A percentile compares a stretch with the other conserved stretches of the same genome.
phyloP scores from a whole-genome alignment of 2,329 filamentous ascomycete species.

The Triangularia setosa region DNA sequence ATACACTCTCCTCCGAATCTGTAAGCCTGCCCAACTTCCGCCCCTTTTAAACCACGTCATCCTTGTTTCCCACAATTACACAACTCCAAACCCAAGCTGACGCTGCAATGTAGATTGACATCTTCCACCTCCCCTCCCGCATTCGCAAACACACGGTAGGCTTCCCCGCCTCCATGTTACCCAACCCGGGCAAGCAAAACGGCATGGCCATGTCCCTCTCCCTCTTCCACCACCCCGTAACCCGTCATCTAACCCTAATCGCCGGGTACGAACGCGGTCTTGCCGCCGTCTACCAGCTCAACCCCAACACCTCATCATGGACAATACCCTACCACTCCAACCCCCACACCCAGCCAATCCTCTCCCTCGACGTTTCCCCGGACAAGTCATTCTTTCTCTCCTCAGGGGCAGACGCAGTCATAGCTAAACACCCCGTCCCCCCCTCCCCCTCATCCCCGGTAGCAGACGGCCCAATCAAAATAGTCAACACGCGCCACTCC shows the following conservation, averaged over 20 bases:
- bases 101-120: conserved; percentile 57
- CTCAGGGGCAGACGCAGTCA: conserved; percentile 73
- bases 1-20: conserved; percentile 68
- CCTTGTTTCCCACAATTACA: not conserved
- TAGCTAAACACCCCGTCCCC: conserved; percentile 72
- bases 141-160: conserved; percentile 59
- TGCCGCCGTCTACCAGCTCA: conserved; percentile 60
- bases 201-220: conserved; percentile 89
- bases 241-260: conserved; percentile 55
- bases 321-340: conserved; percentile 56
- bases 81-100: not conserved
- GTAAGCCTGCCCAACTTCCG: conserved; percentile 38
- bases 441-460: conserved; percentile 13
- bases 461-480: conserved; percentile 50
- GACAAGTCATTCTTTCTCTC: conserved; percentile 63
- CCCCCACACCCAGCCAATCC: conserved; percentile 70
- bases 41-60: not conserved
- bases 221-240: conserved; percentile 48
- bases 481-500: conserved; percentile 75
- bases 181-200: conserved; percentile 41
- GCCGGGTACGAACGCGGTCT: conserved; percentile 85
- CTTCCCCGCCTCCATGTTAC: conserved; percentile 25
- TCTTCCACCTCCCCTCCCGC: conserved; percentile 77
- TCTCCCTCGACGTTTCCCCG: conserved; percentile 63
- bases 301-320: conserved; percentile 41